Conservation (phyloP, 2,329 filamentous ascomycete species). For the Fusarium duplospermum region DNA sequence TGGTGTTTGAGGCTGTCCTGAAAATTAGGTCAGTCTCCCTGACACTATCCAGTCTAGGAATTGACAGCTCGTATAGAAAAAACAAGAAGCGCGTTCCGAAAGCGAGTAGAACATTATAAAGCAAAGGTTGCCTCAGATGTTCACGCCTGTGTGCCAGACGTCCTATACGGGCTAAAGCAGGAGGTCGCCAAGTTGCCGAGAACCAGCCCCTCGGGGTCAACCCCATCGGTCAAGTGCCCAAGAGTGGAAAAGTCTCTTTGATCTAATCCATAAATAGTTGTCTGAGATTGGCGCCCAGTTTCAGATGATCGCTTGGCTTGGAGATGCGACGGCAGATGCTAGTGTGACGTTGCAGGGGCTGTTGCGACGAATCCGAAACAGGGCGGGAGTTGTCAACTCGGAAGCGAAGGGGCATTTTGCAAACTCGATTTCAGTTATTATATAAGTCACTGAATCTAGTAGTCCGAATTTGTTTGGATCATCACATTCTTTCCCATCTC, state of each 20-base stretch:
- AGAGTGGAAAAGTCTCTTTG: not conserved
- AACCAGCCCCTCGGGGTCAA: not conserved
- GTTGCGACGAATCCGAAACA: constrained; percentile 24
- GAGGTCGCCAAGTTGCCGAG: not conserved
- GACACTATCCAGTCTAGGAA: not conserved
- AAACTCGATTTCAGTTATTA: not conserved
- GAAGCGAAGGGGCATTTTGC: not conserved
- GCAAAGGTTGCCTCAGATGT: not conserved
- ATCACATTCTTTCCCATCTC: not conserved
- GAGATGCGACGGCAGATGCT: constrained; percentile 8
- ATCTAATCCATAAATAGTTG: not conserved
- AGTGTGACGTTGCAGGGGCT: constrained; percentile 10
- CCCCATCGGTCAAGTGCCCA: not conserved
- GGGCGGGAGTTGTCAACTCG: not conserved
- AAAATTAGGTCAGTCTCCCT: not conserved
- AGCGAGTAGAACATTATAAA: not conserved
- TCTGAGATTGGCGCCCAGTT: constrained; percentile 19
- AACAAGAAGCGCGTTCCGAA: not conserved
- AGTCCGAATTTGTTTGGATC: not conserved
- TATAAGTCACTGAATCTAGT: not conserved
- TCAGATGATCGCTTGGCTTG: constrained; percentile 24
- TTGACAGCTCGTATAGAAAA: not conserved
- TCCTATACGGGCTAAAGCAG: not conserved
- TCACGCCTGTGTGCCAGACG: not conserved
- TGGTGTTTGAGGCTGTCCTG: not conserved